Evolutionary conservation across 2,329 filamentous ascomycete species (phyloP), one percentile per base, ranked within the genome.

Genomic region (Sclerotiophoma versabilis): DNA sequence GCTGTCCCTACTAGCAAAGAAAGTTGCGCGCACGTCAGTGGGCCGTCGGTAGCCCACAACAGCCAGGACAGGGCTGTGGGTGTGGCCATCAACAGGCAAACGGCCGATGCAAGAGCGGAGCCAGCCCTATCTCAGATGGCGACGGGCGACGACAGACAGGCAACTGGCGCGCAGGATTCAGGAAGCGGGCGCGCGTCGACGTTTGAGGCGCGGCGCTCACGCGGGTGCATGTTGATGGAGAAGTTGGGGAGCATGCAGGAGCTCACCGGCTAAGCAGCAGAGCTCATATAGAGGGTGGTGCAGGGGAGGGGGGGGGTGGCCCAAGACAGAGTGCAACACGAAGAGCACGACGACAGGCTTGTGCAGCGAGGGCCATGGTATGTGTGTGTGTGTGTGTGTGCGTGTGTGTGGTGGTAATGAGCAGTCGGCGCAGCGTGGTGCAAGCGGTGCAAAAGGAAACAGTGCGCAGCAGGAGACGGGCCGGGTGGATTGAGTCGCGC

Each of bases 71-170:
- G 52, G 59, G 54, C 47, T 53, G 38, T 29, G 48, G 49, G 36
- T 48, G 49, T 43, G 39, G 47, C 53, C 54, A 56, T 53, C 42
- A 50, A 54, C 43, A 61, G 63, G 50, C 57, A 63, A 62, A 56
- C 51, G 64, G 52, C 64, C 58, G 68, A 65, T 64, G 68, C 65
- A 64, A 53, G 59, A 62, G 66, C 60, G 61, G 64, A 20, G 65
- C 62, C 68, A 72, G 70, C 66, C 68, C 69, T 72, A 71, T 66
- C 59, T 62, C 60, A 54, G 57, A 66, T 58, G 60, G 58, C 59
- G 60, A 62, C 60, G 59, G 57, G 60, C 46, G 32, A 44, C 39
- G 29, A 25, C 32, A 37, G 15, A 55, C 59, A 56, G 50, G 59
- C 59, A 56, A 34, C 54, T 59, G 65, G 20, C 44, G 58, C 49